phyloP scores from a whole-genome alignment of 495 filamentous ascomycete genomes.

The Aspergillus baeticus region DNA sequence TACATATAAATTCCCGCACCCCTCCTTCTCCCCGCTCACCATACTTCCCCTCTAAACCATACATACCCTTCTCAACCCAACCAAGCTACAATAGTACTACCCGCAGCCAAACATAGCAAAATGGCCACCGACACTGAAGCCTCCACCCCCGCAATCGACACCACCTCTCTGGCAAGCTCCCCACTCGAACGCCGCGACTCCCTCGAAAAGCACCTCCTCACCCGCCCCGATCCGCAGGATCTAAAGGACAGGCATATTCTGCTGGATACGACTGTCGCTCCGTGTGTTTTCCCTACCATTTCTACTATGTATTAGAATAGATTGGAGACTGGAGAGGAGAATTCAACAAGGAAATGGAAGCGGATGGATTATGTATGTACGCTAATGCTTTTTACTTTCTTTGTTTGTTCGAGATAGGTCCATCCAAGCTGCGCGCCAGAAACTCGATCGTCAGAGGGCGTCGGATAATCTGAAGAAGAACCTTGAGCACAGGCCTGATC shows the following conservation, averaged over 20 bases:
- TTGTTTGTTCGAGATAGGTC: too few relatives aligned
- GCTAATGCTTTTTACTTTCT: too few relatives aligned
- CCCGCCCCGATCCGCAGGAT: constrained; percentile 76
- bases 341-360: too few relatives aligned
- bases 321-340: too few relatives aligned
- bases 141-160: constrained; percentile 29
- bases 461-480: constrained; percentile 67
- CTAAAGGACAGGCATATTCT: constrained; percentile 75
- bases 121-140: constrained; percentile 16
- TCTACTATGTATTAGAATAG: too few relatives aligned
- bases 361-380: too few relatives aligned
- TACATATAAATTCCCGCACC: too few relatives aligned
- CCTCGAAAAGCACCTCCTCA: constrained; percentile 81
- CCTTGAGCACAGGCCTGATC: constrained; percentile 61
- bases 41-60: background rate
- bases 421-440: constrained; percentile 59
- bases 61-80: background rate
- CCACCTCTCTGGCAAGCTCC: constrained; percentile 44
- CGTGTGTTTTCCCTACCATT: constrained; percentile 47
- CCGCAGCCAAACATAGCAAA: background rate
- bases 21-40: background rate
- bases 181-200: constrained; percentile 77
- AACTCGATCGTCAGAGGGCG: constrained; percentile 64
- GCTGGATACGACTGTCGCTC: constrained; percentile 68
- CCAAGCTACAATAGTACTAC: too few relatives aligned